Evolutionary conservation across 1,284 basidiomycete species (phyloP), one percentile per base, ranked within the genome.

Genomic region (Stygiomarasmius scandens): DNA sequence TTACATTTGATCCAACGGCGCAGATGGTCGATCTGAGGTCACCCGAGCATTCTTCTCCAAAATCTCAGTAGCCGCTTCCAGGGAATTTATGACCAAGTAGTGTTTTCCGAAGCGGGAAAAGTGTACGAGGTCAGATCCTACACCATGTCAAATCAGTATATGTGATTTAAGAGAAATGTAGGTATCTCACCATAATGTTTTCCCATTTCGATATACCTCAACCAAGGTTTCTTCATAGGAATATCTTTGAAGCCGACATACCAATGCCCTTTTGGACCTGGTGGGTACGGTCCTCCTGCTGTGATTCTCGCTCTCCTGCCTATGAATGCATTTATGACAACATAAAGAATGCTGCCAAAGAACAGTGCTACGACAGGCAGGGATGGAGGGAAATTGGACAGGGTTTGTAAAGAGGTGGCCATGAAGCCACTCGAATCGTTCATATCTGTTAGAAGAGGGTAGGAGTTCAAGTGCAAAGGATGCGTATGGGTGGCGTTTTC

Each of bases 51-150:
- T 50, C 65, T 66, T 44, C 63, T 63, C 54, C 24, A 69, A 63
- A n/a, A 69, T 54, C 32, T 69, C 68, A 8, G 52, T 52, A 10
- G 59, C 68, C 14, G 60, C 66, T 43, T 65, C 61, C 19, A 49
- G 47, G 20, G 63, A 54, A 49, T 64, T 64, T 16, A 64, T 56
- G 19, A 66, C 54, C 14, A 64, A 9, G 12, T 49, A 55, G 25
- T 48, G 54, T 22, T 52, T 44, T 5, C 63, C 55, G 22, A 59
- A 47, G 3, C 55, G 32, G 16, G 32, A 23, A 22, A 59, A 24
- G 32, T 61, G 58, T 12, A 61, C 24, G 19, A 59, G 36, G 23
- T 59, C 58, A n/a, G n/a, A n/a, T 14, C 61, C 58, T 56, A 19
- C 16, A 41, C 38, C 38, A 16, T 9, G 4, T 41, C 38, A n/a